Percentiles rank a stretch among this genome's conserved stretches.
Conservation (phyloP, 2,329 filamentous ascomycete species). For the Lasiodiplodia hormozganensis region DNA sequence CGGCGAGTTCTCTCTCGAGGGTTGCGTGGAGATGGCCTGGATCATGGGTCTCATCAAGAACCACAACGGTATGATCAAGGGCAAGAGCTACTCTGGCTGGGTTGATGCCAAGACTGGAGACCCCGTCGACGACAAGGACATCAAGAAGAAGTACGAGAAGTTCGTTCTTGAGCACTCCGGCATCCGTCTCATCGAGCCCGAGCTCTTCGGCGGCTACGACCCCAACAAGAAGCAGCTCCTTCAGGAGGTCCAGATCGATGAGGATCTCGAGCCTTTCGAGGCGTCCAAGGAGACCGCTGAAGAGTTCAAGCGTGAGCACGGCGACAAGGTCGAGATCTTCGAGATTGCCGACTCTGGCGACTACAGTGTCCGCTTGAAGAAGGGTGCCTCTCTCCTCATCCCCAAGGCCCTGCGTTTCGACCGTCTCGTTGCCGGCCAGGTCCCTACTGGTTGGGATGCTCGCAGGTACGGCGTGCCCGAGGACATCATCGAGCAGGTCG, state of each 20-base stretch:
- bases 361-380: constrained; percentile 92
- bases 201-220: constrained; percentile 95
- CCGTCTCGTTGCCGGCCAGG: constrained; percentile 94
- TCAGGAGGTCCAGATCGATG: constrained; percentile 96
- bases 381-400: constrained; percentile 92
- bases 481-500: constrained; percentile 96
- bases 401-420: constrained; percentile 98
- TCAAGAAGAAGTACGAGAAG: constrained; percentile 98
- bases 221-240: constrained; percentile 98
- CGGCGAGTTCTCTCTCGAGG: constrained; percentile 95
- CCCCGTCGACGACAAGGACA: constrained; percentile 96
- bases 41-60: constrained; percentile 99
- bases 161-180: constrained; percentile 94
- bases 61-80: constrained; percentile 95
- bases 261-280: constrained; percentile 97
- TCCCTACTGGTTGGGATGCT: constrained; percentile 96
- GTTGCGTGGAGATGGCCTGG: constrained; percentile 99
- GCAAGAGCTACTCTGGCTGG: constrained; percentile 95
- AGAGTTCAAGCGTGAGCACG: constrained; percentile 96
- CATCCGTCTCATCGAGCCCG: constrained; percentile 96
- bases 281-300: constrained; percentile 95
- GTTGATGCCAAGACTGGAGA: constrained; percentile 94
- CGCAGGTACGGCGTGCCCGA: constrained; percentile 96
- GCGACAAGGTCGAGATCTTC: constrained; percentile 96
- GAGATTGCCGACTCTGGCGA: constrained; percentile 93